Evolutionary conservation across 371 early-diverging fungal genomes (phyloP).

Genomic region (Rhizopus stolonifer): DNA sequence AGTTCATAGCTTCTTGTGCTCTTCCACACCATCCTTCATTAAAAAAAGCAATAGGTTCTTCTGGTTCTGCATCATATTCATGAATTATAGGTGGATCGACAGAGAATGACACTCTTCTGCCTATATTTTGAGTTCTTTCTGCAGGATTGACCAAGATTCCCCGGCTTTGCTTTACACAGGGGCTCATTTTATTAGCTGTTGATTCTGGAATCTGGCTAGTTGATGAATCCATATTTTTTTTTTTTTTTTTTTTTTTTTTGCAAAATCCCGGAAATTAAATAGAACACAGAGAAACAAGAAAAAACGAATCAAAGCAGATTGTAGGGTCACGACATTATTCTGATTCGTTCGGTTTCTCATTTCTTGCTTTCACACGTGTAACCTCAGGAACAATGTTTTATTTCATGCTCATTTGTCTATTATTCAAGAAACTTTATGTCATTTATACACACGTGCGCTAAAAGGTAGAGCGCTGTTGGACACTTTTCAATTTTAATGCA

Average conservation of each 20-base stretch:
- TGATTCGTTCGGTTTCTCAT: background rate
- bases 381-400: constrained; percentile 1
- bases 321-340: background rate
- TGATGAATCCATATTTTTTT: no score
- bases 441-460: background rate
- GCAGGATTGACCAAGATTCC: no score
- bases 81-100: constrained; percentile 28
- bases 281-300: background rate
- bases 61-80: constrained; percentile 43
- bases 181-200: no score
- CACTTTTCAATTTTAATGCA: background rate
- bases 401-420: background rate
- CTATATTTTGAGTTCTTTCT: background rate
- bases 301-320: background rate
- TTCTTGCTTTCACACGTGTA: background rate
- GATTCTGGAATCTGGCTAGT: no score
- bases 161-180: no score
- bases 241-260: no score
- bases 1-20: constrained; percentile 18
- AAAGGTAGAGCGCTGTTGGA: background rate
- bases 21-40: constrained; percentile 30
- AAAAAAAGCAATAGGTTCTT: constrained; percentile 4
- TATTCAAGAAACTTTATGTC: background rate
- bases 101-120: constrained; percentile 32
- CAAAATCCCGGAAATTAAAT: no score